These are phyloP conservation scores for Ogataea nakhonphanomensis DNA, from an alignment of 805 yeast genomes.

Conservation along the genomic window DNA sequence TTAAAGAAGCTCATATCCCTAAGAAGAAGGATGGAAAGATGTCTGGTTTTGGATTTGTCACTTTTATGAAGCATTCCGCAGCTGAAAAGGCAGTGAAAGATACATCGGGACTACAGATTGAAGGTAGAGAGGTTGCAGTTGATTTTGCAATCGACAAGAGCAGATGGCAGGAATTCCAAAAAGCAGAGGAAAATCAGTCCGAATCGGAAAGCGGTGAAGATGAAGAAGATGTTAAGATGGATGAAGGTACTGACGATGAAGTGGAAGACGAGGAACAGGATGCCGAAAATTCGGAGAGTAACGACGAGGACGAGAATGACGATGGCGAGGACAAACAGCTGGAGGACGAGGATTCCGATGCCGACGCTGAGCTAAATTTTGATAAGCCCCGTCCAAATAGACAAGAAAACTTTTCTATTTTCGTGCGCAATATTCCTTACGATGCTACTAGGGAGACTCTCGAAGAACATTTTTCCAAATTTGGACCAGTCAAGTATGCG, in stretches of 20 bases:
- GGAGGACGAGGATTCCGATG: conserved; percentile 30
- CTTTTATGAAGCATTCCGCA: conserved; percentile 73
- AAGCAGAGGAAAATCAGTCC: conserved; percentile 40
- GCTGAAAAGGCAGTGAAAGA: conserved; percentile 83
- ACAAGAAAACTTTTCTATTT: conserved; percentile 69
- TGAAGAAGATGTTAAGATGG: conserved; percentile 34
- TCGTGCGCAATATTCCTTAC: conserved; percentile 91
- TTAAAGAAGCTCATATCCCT: conserved; percentile 85
- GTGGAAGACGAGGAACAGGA: conserved; percentile 33
- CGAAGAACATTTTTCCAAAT: conserved; percentile 70
- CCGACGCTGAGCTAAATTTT: conserved; percentile 19
- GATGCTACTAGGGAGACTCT: conserved; percentile 84
- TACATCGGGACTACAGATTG: conserved; percentile 70
- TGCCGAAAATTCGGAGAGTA: conserved; percentile 29
- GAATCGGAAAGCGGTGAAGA: conserved; percentile 38
- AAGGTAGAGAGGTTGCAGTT: conserved; percentile 89
- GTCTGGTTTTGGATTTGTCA: conserved; percentile 93
- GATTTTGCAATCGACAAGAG: conserved; percentile 89
- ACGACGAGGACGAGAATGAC: conserved; percentile 22
- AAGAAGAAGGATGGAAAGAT: conserved; percentile 82
- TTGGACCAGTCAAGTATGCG: conserved; percentile 90
- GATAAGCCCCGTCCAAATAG: conserved; percentile 43
- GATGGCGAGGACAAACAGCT: conserved; percentile 22
- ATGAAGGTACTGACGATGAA: conserved; percentile 35
- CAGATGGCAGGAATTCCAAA: conserved; percentile 66